A percentile compares a stretch with the other conserved stretches of the same genome.
Conservation (phyloP, 2,329 filamentous ascomycete genomes). For the Verticillium albo-atrum region DNA sequence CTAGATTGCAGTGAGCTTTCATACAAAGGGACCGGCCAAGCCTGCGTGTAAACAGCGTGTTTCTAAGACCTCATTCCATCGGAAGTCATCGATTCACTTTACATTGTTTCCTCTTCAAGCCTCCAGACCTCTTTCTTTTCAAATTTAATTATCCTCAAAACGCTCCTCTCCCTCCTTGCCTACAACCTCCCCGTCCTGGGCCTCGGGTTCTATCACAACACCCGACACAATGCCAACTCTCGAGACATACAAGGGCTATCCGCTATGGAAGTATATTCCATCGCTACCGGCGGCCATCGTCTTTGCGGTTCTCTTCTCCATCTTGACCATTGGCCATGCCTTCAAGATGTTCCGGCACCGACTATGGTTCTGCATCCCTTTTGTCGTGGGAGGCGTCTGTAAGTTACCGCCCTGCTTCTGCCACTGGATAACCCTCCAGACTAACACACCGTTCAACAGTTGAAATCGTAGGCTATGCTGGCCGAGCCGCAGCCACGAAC, state of each 20-base stretch:
- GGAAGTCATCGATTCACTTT: too few relatives aligned
- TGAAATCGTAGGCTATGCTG: slow-evolving; percentile 34
- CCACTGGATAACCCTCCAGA: neutral
- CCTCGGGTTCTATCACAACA: neutral
- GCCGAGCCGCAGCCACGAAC: slow-evolving; percentile 29
- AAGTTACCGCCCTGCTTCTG: slow-evolving; percentile 18
- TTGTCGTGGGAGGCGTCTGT: slow-evolving; percentile 41
- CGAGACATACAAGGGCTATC: slow-evolving; percentile 17
- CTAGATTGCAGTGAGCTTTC: neutral
- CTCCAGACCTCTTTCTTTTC: neutral
- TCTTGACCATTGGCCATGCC: slow-evolving; percentile 33
- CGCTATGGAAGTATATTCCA: slow-evolving; percentile 29
- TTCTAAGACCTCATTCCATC: neutral
- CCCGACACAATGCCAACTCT: slow-evolving; percentile 13
- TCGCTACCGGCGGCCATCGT: slow-evolving; percentile 39
- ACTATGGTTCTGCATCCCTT: slow-evolving; percentile 44
- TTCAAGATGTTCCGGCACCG: slow-evolving; percentile 34
- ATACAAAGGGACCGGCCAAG: neutral
- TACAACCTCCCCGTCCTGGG: neutral
- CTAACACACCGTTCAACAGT: slow-evolving; percentile 10
- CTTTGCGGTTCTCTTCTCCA: slow-evolving; percentile 39
- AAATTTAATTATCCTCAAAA: neutral
- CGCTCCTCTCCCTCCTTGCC: neutral
- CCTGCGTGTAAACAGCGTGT: too few relatives aligned
- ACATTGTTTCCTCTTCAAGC: neutral